Base-by-base conservation (phyloP, 2,329 filamentous ascomycete genomes). In the Rutstroemia sp. region DNA sequence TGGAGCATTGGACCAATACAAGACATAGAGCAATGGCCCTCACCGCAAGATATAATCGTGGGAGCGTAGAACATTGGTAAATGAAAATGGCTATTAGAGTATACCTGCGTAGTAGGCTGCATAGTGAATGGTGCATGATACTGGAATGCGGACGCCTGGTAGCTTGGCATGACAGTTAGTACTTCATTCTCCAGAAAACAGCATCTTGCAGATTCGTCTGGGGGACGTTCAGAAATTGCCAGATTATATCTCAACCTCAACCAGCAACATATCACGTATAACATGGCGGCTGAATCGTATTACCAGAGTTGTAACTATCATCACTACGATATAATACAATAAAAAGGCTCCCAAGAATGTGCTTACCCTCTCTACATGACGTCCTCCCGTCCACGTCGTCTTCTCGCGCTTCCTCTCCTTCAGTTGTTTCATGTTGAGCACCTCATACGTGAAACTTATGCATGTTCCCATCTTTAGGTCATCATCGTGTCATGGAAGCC, bases 401-500 rank as follows among this genome's bases (percentile, higher is more conserved):
- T 6, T 42, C 30, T 8, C 27, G 5, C 14, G 25, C 38, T n/a
- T 23, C 30, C 7, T 38, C 38, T 48, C 42, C 23, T 52, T 6
- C 55, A 23, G 5, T 21, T 27, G 27, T 19, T 21, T 14, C 3
- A 27, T 25, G 19, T 27, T 25, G 14, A 37, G 39, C 4, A 44
- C 12, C 12, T 7, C 30, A 19, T 7, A 4, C 7, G 8, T 27
- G 2, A 21, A 17, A 34, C 30, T 12, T 19, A 10, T 19, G 19
- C 56, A 66, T 83, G 81, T 84, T 71, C 76, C 80, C 78, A 73
- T 78, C 80, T 75, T 76, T 75, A 84, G 82, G 82, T 86, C 81
- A 80, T 83, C 82, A 80, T 73, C 80, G 75, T 71, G 76, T 86
- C 83, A 80, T 86, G 83, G 76, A 76, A 77, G 78, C 76, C 75